phyloP scores from a whole-genome alignment of 352 stramenopile species.

The Globisporangium acanthophoron region DNA sequence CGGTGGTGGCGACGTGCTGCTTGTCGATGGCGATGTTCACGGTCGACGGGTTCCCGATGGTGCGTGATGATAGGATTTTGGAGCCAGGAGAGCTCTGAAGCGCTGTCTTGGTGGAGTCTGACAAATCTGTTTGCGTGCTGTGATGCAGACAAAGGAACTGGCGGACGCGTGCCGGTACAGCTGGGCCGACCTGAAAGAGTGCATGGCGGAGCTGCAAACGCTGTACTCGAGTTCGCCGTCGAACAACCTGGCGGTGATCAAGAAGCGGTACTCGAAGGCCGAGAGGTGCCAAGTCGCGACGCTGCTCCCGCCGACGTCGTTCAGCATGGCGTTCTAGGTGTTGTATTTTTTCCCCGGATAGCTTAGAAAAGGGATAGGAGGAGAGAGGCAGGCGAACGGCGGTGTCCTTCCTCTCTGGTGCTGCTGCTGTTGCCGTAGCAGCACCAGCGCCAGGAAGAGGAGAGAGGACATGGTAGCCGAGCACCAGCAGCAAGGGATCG shows the following conservation, averaged over 20 bases:
- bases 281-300: slow-evolving; percentile 75
- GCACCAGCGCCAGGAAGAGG: not conserved
- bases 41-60: slow-evolving; percentile 78
- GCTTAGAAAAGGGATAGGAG: slow-evolving; percentile 7
- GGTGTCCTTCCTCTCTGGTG: no score
- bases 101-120: not conserved
- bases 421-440: not conserved
- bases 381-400: not conserved
- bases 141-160: slow-evolving; percentile 64
- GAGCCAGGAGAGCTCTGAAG: not conserved
- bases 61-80: not conserved
- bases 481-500: not conserved
- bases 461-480: not conserved
- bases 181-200: slow-evolving; percentile 75
- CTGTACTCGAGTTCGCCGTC: slow-evolving; percentile 77
- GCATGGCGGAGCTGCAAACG: slow-evolving; percentile 76
- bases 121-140: not conserved
- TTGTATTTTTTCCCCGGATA: slow-evolving; percentile 8
- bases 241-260: slow-evolving; percentile 83
- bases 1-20: slow-evolving; percentile 78
- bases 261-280: slow-evolving; percentile 86
- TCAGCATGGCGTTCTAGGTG: slow-evolving; percentile 80
- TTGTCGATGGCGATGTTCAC: slow-evolving; percentile 86
- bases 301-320: slow-evolving; percentile 62
- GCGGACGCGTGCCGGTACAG: slow-evolving; percentile 74